Evolutionary conservation across 2,329 filamentous ascomycete genomes (phyloP).

Genomic region (Boeremia exigua): DNA sequence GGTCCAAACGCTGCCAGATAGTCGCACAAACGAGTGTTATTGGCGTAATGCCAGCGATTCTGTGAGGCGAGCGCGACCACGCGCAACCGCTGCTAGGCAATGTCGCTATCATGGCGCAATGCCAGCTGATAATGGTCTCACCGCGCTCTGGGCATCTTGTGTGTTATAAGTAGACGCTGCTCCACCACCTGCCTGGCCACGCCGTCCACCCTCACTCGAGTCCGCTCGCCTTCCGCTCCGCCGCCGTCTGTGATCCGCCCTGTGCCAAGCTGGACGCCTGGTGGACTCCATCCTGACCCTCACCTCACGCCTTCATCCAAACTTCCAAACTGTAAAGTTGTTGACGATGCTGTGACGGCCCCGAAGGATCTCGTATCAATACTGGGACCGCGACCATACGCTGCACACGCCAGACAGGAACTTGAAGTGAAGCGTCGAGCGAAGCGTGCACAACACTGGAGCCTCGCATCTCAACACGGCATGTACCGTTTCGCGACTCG

Average conservation of each 20-base stretch:
- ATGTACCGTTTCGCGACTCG: slow-evolving; percentile 11
- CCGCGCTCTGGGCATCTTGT: slow-evolving; percentile 12
- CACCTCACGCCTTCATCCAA: neutral
- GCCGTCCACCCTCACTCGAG: neutral
- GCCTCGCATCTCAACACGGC: slow-evolving; percentile 19
- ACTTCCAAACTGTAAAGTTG: neutral
- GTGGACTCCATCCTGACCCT: neutral
- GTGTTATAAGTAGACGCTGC: slow-evolving; percentile 26
- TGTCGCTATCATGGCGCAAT: slow-evolving; percentile 47
- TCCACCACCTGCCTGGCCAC: neutral
- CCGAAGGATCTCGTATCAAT: slow-evolving; percentile 4
- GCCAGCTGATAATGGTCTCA: slow-evolving; percentile 46
- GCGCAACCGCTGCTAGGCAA: slow-evolving; percentile 29
- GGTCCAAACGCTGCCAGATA: slow-evolving; percentile 20
- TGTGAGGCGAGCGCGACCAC: slow-evolving; percentile 25
- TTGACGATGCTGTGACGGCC: neutral
- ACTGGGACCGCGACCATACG: slow-evolving; percentile 4
- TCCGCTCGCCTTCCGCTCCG: slow-evolving; percentile 17
- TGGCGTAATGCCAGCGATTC: slow-evolving; percentile 27
- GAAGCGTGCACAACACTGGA: slow-evolving; percentile 11
- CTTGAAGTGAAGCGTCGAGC: neutral
- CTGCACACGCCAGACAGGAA: slow-evolving; percentile 6
- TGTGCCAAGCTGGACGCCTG: slow-evolving; percentile 6
- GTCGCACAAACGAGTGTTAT: slow-evolving; percentile 30
- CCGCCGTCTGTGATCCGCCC: slow-evolving; percentile 1